These are phyloP conservation scores for Saccharomycopsis capsularis DNA, from an alignment of 805 yeast species.

Conservation along the genomic window DNA sequence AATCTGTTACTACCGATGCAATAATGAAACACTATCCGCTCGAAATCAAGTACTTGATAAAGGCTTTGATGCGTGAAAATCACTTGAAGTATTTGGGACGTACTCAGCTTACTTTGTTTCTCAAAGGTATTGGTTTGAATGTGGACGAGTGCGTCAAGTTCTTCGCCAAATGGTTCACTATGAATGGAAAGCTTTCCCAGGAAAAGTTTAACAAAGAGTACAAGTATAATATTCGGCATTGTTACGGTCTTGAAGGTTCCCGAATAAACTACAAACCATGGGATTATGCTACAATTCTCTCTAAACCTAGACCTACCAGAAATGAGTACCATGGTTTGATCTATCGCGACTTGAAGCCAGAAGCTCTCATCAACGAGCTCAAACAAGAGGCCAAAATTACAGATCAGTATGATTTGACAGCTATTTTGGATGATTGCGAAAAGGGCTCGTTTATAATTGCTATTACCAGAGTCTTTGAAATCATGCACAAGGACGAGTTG, in stretches of 20 bases:
- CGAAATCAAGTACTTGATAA: slow-evolving; percentile 65
- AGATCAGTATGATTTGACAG: slow-evolving; percentile 42
- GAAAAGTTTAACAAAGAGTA: slow-evolving; percentile 86
- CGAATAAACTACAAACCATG: slow-evolving; percentile 79
- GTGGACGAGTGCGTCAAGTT: slow-evolving; percentile 84
- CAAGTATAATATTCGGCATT: slow-evolving; percentile 79
- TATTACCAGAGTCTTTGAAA: slow-evolving; percentile 82
- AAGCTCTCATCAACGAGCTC: slow-evolving; percentile 50
- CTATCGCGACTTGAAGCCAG: slow-evolving; percentile 67
- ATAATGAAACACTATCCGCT: slow-evolving; percentile 69
- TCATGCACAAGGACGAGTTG: slow-evolving; percentile 47
- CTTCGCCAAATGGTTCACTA: slow-evolving; percentile 72
- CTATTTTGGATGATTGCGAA: slow-evolving; percentile 60
- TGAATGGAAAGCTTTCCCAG: slow-evolving; percentile 44
- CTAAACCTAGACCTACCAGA: slow-evolving; percentile 60
- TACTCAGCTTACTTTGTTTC: slow-evolving; percentile 74
- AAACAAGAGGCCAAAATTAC: slow-evolving; percentile 50
- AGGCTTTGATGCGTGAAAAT: slow-evolving; percentile 48
- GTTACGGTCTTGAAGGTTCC: slow-evolving; percentile 88
- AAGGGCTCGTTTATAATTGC: slow-evolving; percentile 75
- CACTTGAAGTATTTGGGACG: slow-evolving; percentile 83
- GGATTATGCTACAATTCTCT: slow-evolving; percentile 73
- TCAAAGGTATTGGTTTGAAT: slow-evolving; percentile 83
- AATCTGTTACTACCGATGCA: slow-evolving; percentile 47
- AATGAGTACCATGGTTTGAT: slow-evolving; percentile 91